These are phyloP conservation scores for Leccinum subtestaceum DNA, from an alignment of 768 basidiomycete species.

Conservation along the genomic window DNA sequence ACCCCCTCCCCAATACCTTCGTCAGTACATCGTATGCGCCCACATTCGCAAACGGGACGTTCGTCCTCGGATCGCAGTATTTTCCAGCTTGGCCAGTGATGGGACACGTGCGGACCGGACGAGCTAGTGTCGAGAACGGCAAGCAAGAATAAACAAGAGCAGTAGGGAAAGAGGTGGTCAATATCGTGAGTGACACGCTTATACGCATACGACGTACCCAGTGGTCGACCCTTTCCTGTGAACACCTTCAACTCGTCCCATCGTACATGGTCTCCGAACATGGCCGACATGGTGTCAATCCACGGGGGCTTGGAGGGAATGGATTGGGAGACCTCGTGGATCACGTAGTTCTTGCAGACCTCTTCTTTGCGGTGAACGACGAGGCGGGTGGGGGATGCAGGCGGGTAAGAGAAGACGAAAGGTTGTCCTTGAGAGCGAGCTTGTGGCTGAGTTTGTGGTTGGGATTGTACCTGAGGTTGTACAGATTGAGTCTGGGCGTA, in stretches of 20 bases:
- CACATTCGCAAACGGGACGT: slow-evolving; percentile 73
- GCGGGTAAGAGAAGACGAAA: slow-evolving; percentile 9
- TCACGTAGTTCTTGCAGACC: slow-evolving; percentile 64
- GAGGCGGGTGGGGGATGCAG: slow-evolving; percentile 10
- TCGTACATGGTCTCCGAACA: slow-evolving; percentile 83
- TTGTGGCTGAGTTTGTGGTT: neutral
- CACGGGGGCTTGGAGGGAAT: slow-evolving; percentile 52
- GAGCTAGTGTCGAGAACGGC: slow-evolving; percentile 34
- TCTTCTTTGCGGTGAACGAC: slow-evolving; percentile 43
- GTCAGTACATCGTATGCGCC: slow-evolving; percentile 65
- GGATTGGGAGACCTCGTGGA: slow-evolving; percentile 58
- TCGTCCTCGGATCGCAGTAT: slow-evolving; percentile 79
- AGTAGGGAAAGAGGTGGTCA: neutral
- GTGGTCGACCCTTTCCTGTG: slow-evolving; percentile 59
- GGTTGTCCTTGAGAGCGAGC: neutral
- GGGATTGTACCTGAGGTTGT: neutral
- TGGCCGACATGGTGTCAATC: slow-evolving; percentile 72
- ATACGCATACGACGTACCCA: slow-evolving; percentile 42
- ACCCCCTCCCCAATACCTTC: slow-evolving; percentile 61
- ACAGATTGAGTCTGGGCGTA: neutral
- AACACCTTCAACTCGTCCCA: slow-evolving; percentile 76
- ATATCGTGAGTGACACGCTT: neutral
- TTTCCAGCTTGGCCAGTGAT: slow-evolving; percentile 76
- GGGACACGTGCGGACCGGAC: slow-evolving; percentile 62
- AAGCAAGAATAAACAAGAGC: neutral